Conservation (phyloP, 2,329 filamentous ascomycete species). For the Teratosphaeria destructans region DNA sequence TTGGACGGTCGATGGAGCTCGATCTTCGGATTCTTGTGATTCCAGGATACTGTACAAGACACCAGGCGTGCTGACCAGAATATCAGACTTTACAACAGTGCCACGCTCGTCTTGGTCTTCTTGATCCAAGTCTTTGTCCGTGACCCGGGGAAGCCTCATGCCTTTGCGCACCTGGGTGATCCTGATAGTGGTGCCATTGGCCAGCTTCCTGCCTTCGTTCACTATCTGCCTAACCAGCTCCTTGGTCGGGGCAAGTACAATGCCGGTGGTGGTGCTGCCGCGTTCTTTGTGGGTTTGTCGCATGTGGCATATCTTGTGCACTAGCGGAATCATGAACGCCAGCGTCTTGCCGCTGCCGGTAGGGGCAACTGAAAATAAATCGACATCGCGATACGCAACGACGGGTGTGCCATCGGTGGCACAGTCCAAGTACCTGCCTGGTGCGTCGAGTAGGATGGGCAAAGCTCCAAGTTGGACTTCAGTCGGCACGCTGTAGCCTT, state of each 20-base stretch:
- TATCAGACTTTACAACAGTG: conserved; percentile 57
- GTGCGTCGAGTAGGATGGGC: conserved; percentile 58
- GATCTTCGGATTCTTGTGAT: conserved; percentile 6
- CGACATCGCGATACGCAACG: conserved; percentile 33
- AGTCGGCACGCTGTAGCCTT: conserved; percentile 80
- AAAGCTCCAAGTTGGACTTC: conserved; percentile 86
- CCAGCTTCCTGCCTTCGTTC: conserved; percentile 72
- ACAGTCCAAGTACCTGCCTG: conserved; percentile 37
- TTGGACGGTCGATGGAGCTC: conserved; percentile 48
- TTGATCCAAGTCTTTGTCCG: conserved; percentile 20
- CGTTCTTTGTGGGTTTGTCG: conserved; percentile 13
- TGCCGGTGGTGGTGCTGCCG: conserved; percentile 23
- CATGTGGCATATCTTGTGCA: conserved; percentile 55
- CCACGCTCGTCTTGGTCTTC: conserved; percentile 26
- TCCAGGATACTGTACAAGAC: conserved; percentile 65
- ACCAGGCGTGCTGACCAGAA: conserved; percentile 71
- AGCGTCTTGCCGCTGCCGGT: conserved; percentile 96
- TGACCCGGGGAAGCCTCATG: conserved; percentile 47
- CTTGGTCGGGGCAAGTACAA: conserved; percentile 41
- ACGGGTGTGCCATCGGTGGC: not conserved
- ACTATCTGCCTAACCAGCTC: conserved; percentile 41
- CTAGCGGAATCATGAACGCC: conserved; percentile 78
- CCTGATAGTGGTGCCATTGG: conserved; percentile 64
- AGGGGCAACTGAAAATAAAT: conserved; percentile 81
- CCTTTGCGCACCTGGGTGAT: conserved; percentile 77